Percentiles rank a stretch among this genome's conserved stretches.
These are phyloP conservation scores for Sporothrix pseudoabietina DNA, from an alignment of 2,329 filamentous ascomycete genomes.

Conservation along the genomic window DNA sequence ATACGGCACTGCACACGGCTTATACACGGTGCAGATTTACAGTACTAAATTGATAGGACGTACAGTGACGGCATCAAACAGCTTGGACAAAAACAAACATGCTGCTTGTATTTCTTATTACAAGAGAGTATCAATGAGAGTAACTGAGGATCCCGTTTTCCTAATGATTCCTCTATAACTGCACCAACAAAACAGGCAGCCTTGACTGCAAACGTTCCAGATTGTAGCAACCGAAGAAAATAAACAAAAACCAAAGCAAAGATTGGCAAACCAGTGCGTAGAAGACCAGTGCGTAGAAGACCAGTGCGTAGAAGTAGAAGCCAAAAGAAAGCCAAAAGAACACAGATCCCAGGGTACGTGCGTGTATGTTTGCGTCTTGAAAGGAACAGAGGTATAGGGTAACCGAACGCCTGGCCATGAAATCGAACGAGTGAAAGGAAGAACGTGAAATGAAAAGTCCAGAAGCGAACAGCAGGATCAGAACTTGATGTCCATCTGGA, in stretches of 20 bases:
- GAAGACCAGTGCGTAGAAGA: neutral
- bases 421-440: conserved; percentile 7
- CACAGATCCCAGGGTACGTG: conserved; percentile 2
- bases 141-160: neutral
- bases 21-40: neutral
- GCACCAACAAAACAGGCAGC: neutral
- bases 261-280: neutral
- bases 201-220: neutral
- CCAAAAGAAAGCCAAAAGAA: neutral
- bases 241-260: neutral
- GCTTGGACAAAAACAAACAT: neutral
- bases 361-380: conserved; percentile 2
- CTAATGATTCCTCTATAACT: neutral
- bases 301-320: neutral
- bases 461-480: neutral
- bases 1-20: neutral
- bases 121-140: conserved; percentile 19
- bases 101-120: conserved; percentile 22
- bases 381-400: conserved; percentile 20
- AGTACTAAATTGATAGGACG: neutral
- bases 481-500: conserved; percentile 54
- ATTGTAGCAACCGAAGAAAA: neutral
- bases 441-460: neutral
- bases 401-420: conserved; percentile 17
- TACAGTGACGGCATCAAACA: neutral